Evolutionary conservation across 495 filamentous ascomycete genomes (phyloP).

Genomic region (Glutinoglossum americanum): DNA sequence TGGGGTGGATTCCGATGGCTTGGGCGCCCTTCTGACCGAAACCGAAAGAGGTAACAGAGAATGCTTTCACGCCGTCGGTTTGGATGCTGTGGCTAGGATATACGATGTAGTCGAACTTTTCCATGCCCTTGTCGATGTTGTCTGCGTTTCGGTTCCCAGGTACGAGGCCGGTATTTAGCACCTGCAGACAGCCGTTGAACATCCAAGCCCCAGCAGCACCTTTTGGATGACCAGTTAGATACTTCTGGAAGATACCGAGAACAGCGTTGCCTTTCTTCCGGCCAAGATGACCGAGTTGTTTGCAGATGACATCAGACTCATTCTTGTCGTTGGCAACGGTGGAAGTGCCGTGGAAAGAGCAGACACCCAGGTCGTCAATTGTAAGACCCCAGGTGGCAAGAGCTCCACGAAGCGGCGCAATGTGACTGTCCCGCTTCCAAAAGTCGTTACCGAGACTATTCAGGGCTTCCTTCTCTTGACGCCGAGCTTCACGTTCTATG

Average conservation of each 20-base stretch:
- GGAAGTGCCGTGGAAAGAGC: conserved; percentile 96
- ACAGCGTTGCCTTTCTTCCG: conserved; percentile 90
- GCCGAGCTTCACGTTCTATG: conserved; percentile 67
- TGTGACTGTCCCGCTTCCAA: conserved; percentile 86
- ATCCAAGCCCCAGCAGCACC: conserved; percentile 98
- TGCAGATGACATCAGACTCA: conserved; percentile 91
- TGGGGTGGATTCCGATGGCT: conserved; percentile 88
- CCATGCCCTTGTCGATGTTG: conserved; percentile 89
- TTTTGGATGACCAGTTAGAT: conserved; percentile 96
- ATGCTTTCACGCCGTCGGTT: conserved; percentile 93
- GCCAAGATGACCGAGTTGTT: conserved; percentile 87
- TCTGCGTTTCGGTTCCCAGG: conserved; percentile 96
- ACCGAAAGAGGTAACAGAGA: conserved; percentile 96
- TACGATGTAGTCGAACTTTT: conserved; percentile 93
- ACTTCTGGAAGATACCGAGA: conserved; percentile 97
- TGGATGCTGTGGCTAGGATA: conserved; percentile 91
- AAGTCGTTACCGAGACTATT: conserved; percentile 90
- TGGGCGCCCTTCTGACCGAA: conserved; percentile 99
- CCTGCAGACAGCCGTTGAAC: conserved; percentile 95
- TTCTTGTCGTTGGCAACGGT: conserved; percentile 99
- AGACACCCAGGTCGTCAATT: conserved; percentile 83
- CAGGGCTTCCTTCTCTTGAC: conserved; percentile 81
- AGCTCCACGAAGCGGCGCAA: conserved; percentile 84
- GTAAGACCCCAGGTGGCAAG: conserved; percentile 95
- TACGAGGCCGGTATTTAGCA: conserved; percentile 78